Conservation (phyloP, 1,139 yeast species). For the Pneumocystis jirovecii region DNA sequence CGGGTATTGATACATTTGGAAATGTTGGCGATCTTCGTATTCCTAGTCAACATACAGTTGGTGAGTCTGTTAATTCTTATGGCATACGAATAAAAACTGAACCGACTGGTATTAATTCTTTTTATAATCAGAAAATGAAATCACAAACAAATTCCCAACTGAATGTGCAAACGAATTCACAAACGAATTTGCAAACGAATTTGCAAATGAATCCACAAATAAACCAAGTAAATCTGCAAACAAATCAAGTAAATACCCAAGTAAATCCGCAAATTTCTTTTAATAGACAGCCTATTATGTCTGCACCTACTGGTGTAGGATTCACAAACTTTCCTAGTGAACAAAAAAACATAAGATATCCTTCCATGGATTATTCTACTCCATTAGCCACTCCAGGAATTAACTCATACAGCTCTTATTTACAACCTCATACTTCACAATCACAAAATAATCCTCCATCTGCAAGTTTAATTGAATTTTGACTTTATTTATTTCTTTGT, state of each 20-base stretch:
- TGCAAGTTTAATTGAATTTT: not conserved
- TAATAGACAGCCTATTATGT: not conserved
- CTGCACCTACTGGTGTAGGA: not conserved
- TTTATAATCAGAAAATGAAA: conserved; percentile 1
- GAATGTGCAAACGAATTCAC: not conserved
- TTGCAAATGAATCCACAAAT: not conserved
- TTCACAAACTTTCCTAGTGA: not conserved
- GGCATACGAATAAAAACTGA: conserved; percentile 28
- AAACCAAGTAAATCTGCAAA: not conserved
- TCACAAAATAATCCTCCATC: not conserved
- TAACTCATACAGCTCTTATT: not conserved
- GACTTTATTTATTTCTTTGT: not conserved
- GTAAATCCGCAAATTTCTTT: not conserved
- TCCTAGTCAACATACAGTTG: conserved; percentile 87
- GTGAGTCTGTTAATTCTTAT: conserved; percentile 66
- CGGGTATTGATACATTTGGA: conserved; percentile 90
- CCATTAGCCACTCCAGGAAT: not conserved
- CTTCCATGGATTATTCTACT: not conserved
- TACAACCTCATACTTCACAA: not conserved
- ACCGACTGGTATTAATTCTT: conserved; percentile 7
- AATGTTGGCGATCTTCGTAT: conserved; percentile 79
- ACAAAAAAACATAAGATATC: not conserved
- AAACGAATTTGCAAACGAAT: not conserved
- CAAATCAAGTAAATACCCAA: not conserved
- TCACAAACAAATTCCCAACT: not conserved